Evolutionary conservation across 2,329 filamentous ascomycete species (phyloP).

Genomic region (Penicillium italicum): DNA sequence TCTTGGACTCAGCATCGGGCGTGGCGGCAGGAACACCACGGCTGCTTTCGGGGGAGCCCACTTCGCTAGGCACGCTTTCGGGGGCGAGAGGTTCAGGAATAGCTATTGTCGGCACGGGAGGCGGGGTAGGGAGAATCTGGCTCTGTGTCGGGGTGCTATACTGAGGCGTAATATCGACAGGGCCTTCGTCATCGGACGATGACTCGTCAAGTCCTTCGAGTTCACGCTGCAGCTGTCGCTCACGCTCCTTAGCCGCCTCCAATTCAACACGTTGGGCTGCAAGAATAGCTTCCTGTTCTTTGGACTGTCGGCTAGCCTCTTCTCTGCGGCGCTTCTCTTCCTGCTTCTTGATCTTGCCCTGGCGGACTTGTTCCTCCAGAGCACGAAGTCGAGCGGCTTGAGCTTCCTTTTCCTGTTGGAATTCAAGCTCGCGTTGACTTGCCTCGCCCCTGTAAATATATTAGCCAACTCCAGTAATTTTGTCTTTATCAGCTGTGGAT

Average conservation of each 20-base stretch:
- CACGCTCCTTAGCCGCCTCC: constrained; percentile 83
- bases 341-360: constrained; percentile 91
- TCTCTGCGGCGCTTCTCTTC: constrained; percentile 93
- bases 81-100: constrained; percentile 32
- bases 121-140: constrained; percentile 48
- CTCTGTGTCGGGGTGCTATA: constrained; percentile 58
- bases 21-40: constrained; percentile 53
- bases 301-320: constrained; percentile 78
- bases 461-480: constrained; percentile 6
- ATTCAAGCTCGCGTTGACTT: constrained; percentile 71
- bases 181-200: constrained; percentile 77
- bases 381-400: constrained; percentile 79
- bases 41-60: constrained; percentile 49
- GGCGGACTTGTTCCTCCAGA: constrained; percentile 87
- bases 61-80: constrained; percentile 50
- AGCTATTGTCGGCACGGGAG: constrained; percentile 29
- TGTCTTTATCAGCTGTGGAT: not conserved
- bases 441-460: constrained; percentile 62
- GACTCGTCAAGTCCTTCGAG: constrained; percentile 74
- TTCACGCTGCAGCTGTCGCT: constrained; percentile 83
- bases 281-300: constrained; percentile 81
- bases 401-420: constrained; percentile 74
- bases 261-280: constrained; percentile 85
- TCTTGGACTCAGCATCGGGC: constrained; percentile 75
- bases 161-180: constrained; percentile 63